Conservation (phyloP, 495 filamentous ascomycete species). For the Penicillium canariense region DNA sequence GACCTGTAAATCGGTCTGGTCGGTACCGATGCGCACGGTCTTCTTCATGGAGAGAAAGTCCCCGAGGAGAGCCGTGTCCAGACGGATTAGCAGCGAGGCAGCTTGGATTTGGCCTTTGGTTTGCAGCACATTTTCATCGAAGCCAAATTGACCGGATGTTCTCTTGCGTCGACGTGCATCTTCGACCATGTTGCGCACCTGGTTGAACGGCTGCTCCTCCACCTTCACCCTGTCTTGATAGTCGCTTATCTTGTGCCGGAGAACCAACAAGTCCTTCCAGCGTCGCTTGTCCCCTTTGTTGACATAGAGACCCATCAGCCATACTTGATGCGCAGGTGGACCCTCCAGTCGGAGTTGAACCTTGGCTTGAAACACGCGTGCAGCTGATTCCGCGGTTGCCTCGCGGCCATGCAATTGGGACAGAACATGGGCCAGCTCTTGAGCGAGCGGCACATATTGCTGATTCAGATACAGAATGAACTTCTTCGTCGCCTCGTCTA, state of each 20-base stretch:
- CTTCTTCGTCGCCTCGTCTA: constrained; percentile 69
- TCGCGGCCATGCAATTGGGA: too few species aligned
- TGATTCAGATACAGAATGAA: constrained; percentile 55
- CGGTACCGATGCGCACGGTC: too few species aligned
- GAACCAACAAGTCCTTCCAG: too few species aligned
- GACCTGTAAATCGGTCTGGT: constrained; percentile 15
- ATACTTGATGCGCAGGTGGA: constrained; percentile 24
- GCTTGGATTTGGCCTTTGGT: constrained; percentile 48
- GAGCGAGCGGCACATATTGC: constrained; percentile 49
- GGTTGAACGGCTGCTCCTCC: constrained; percentile 61
- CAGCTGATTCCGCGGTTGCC: too few species aligned
- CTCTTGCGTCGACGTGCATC: constrained; percentile 43
- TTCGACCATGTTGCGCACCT: constrained; percentile 53
- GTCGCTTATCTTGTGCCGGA: constrained; percentile 40
- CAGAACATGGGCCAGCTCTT: constrained; percentile 26
- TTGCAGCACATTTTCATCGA: constrained; percentile 45
- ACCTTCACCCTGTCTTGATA: constrained; percentile 45
- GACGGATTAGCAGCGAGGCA: constrained; percentile 49
- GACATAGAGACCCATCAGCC: constrained; percentile 32
- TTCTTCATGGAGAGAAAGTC: background rate
- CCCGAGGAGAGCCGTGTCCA: constrained; percentile 52
- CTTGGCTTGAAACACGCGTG: too few species aligned
- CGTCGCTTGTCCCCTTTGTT: too few species aligned
- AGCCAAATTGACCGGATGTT: constrained; percentile 35
- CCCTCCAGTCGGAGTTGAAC: constrained; percentile 8